Base-by-base conservation (phyloP, 73 alveolate species). In the Blepharisma japonicum region DNA sequence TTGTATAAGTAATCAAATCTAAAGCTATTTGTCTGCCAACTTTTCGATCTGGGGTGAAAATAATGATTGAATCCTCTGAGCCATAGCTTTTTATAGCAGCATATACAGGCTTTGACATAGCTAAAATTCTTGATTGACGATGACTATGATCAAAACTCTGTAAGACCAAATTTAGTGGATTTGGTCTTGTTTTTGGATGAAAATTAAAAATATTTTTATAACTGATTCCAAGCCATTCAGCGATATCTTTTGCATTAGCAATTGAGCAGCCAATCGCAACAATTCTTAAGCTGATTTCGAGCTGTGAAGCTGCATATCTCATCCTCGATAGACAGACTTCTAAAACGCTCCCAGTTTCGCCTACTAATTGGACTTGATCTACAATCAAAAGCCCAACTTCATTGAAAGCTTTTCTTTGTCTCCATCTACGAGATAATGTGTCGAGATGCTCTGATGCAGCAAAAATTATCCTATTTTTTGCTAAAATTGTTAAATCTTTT, bases 171-270 rank as follows among this genome's bases (percentile, higher is more conserved):
- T 9, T 39, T 5, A 45, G 20, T 70, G 66, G 68, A 14, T 9
- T n/a, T 23, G 32, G 23, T 4, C 66, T 23, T 45, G 42, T 45
- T 25, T 25, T 9, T 14, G 56, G 1, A 4, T 18, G 80, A 45
- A 70, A 70, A 25, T 11, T 38, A 5, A 39, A 70, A 47, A 45
- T 70, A 45, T 70, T 23, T 45, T 39, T 45, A 53, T 71, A 45
- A 0, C 74, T 81, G 11, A 71, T 51, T 5, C 93, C 96, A 5
- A 87, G 84, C 97, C 98, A 90, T 7, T 88, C 92, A n/a, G 94
- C 91, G 74, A 94, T 71, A 71, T 92, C 98, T 82, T 83, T 86
- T 68, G 96, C 90, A 77, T 95, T 95, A 6, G 98, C 96, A 23
- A 95, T 79, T 0, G 98, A 90, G 51, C 92, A 71, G 4, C 96